These are phyloP conservation scores for Dillenia suffruticosa DNA, from an alignment of 164 flowering plant genomes.

Conservation along the genomic window DNA sequence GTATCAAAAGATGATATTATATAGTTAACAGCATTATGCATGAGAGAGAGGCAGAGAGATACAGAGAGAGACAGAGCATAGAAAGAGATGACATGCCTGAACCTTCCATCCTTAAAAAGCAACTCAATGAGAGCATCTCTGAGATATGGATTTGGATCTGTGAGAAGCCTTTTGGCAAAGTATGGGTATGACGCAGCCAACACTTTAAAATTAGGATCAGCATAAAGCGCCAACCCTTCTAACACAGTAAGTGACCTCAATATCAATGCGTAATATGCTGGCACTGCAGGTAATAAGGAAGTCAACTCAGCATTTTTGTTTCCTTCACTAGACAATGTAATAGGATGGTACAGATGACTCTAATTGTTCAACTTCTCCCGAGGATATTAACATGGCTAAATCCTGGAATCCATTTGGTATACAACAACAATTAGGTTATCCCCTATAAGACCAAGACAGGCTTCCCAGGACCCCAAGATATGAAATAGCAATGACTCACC, in stretches of 20 bases:
- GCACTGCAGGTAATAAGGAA: constrained; percentile 60
- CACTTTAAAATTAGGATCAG: constrained; percentile 96
- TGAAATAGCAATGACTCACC: constrained; percentile 46
- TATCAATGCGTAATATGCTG: constrained; percentile 94
- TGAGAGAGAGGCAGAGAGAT: not conserved
- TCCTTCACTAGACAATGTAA: too few species aligned
- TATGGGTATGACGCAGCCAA: constrained; percentile 99
- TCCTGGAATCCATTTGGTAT: too few species aligned
- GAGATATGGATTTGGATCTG: constrained; percentile 96
- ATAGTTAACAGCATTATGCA: not conserved
- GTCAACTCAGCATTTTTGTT: constrained; percentile 4
- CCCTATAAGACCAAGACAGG: too few species aligned
- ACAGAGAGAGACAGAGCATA: not conserved
- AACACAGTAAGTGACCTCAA: constrained; percentile 95
- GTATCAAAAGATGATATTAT: constrained; percentile 17
- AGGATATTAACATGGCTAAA: too few species aligned
- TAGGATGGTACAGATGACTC: too few species aligned
- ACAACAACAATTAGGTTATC: too few species aligned
- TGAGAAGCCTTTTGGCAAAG: constrained; percentile 97
- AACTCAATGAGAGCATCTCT: constrained; percentile 97
- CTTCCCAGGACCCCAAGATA: not conserved
- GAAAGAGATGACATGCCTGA: constrained; percentile 44
- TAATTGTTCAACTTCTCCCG: too few species aligned
- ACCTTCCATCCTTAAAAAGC: constrained; percentile 92
- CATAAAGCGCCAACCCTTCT: constrained; percentile 96